Percentiles rank a stretch among this genome's conserved stretches.
Evolutionary conservation across 495 filamentous ascomycete genomes (phyloP).

Genomic region (Lepidopterella palustris): DNA sequence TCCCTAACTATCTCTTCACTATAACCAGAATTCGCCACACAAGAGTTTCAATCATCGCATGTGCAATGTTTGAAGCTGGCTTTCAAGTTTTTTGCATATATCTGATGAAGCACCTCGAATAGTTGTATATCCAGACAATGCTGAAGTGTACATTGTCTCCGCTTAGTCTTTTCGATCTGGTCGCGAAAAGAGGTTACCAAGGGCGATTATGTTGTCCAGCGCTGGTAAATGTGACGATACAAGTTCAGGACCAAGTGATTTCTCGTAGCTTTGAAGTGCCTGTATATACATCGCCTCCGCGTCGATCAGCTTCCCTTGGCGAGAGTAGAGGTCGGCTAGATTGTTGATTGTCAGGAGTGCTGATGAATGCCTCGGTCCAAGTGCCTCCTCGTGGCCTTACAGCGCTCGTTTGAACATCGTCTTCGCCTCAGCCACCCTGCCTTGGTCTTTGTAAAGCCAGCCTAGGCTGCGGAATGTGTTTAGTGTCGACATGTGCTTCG

Average conservation of each 20-base stretch:
- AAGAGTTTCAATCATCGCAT: no score
- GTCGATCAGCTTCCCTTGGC: conserved; percentile 36
- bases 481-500: conserved; percentile 20
- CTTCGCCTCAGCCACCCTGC: conserved; percentile 25
- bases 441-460: conserved; percentile 23
- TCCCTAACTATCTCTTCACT: no score
- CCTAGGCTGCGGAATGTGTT: conserved; percentile 23
- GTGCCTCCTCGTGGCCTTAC: conserved; percentile 34
- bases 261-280: conserved; percentile 34
- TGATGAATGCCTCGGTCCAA: conserved; percentile 38
- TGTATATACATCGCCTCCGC: conserved; percentile 38
- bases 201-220: conserved; percentile 22
- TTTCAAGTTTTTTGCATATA: conserved; percentile 13
- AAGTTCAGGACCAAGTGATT: conserved; percentile 19
- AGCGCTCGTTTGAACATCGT: conserved; percentile 26
- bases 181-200: conserved; percentile 28
- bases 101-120: conserved; percentile 28
- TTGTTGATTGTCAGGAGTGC: conserved; percentile 40
- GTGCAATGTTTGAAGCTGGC: conserved; percentile 2
- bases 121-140: conserved; percentile 28
- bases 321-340: conserved; percentile 23
- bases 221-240: conserved; percentile 26
- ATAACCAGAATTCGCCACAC: no score
- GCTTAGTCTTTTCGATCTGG: conserved; percentile 26
- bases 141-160: conserved; percentile 24